Percentiles rank a stretch among this genome's conserved stretches.
Conservation (phyloP, 257 asterid species). For the Scutellaria galericulata region DNA sequence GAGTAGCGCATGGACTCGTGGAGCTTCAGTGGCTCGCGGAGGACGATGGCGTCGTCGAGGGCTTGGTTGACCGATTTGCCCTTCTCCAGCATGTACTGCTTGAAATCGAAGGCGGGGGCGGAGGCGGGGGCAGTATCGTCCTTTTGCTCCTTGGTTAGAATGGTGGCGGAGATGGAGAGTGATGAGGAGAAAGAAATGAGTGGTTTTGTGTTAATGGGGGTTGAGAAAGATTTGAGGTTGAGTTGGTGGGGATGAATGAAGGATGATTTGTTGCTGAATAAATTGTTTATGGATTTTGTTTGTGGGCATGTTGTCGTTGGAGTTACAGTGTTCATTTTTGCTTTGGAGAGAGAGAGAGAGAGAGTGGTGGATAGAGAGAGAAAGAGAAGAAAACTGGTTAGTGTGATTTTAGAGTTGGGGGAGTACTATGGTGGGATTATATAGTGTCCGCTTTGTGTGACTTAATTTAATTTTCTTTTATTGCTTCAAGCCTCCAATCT, state of each 20-base stretch:
- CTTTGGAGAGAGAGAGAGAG: neutral
- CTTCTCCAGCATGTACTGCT: neutral
- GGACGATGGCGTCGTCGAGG: neutral
- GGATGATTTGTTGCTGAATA: neutral
- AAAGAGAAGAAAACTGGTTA: neutral
- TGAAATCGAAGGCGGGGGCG: neutral
- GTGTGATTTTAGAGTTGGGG: neutral
- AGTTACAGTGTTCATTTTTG: slow-evolving; percentile 1
- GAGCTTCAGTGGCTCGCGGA: neutral
- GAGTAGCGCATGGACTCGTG: slow-evolving; percentile 22
- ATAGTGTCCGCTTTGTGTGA: neutral
- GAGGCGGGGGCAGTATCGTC: neutral
- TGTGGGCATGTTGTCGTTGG: slow-evolving; percentile 3
- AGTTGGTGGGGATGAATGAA: neutral
- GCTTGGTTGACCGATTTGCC: neutral
- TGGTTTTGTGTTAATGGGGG: neutral
- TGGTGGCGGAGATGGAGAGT: neutral
- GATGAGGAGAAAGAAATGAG: too few species aligned
- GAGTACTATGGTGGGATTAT: too few species aligned
- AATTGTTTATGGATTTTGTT: neutral
- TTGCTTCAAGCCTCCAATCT: too few species aligned
- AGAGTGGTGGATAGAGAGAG: neutral
- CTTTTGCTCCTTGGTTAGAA: neutral
- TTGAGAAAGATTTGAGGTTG: neutral
- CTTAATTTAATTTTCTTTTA: too few species aligned